Evolutionary conservation across 2,329 filamentous ascomycete genomes (phyloP), one percentile per base, ranked within the genome.

Genomic region (Xenoacremonium recifei): DNA sequence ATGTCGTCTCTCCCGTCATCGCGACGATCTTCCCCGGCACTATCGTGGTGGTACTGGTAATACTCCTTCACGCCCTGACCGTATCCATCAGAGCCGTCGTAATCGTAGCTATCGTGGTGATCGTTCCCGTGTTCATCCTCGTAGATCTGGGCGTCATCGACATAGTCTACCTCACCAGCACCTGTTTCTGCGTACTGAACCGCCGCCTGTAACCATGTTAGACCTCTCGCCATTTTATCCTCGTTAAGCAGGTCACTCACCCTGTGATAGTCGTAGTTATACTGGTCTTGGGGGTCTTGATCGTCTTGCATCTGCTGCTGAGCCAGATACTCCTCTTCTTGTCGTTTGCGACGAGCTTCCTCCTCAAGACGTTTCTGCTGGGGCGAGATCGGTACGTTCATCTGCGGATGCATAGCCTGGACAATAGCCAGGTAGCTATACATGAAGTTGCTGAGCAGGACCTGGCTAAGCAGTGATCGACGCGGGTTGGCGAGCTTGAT

Each of bases 351-450:
- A 34, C 68, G 65, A 37, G 72, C 68, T 51, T 78, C 76, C 40
- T 81, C 76, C 47, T 82, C 77, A 39, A 79, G 65, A 39, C 74
- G 72, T 59, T 80, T 80, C 61, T 86, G 84, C 56, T 90, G 89
- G 25, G 87, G 83, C 13, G 87, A 91, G 25, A 87, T 80, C n/a
- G 89, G 89, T 32, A 95, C 84, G 58, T 95, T 88, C 69, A 96
- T 88, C 60, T 95, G 89, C 32, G 93, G 93, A 65, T 99, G 93
- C 89, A 96, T 96, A 59, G 95, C 90, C 68, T 99, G 93, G 34
- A 99, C 93, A 66, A 97, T 99, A 48, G 93, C 93, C 51, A 99
- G 79, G 64, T 99, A 99, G 43, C 90, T 93, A 70, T 99, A 99
- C 93, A 99, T 99, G 68, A 99, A 99, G 65, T 99, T 99, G 68